These are phyloP conservation scores for Hyphopichia fennica DNA, from an alignment of 1,139 yeast species.

Conservation along the genomic window DNA sequence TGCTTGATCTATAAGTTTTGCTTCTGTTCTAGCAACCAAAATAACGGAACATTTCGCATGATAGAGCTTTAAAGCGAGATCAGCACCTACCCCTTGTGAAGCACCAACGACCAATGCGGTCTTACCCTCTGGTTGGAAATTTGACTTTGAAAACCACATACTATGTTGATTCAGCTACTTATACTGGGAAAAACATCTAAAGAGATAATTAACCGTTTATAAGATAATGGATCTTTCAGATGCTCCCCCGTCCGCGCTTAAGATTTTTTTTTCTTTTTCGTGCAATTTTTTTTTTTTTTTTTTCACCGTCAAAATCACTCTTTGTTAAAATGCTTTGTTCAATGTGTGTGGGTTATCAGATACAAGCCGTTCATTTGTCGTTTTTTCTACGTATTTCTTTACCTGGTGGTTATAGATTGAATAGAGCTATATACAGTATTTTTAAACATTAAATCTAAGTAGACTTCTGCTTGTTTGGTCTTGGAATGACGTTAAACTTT, in stretches of 20 bases:
- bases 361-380: no score
- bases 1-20: slow-evolving; percentile 53
- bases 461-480: slow-evolving; percentile 19
- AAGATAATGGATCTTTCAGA: no score
- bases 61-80: slow-evolving; percentile 64
- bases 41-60: slow-evolving; percentile 61
- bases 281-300: no score
- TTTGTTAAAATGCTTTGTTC: no score
- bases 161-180: background rate
- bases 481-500: slow-evolving; percentile 34
- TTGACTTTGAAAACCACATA: slow-evolving; percentile 28
- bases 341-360: no score
- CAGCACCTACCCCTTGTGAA: slow-evolving; percentile 91
- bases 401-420: background rate
- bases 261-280: no score
- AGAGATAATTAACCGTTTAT: no score
- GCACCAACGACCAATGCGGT: slow-evolving; percentile 87
- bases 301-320: no score
- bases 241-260: no score
- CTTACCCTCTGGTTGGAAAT: slow-evolving; percentile 45
- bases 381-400: no score
- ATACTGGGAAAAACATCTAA: no score
- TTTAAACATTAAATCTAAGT: no score
- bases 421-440: slow-evolving; percentile 11
- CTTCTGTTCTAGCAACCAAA: slow-evolving; percentile 72